Percentiles rank a stretch among this genome's conserved stretches.
Conservation (phyloP, 2,329 filamentous ascomycete species). For the Microdochium nivale region DNA sequence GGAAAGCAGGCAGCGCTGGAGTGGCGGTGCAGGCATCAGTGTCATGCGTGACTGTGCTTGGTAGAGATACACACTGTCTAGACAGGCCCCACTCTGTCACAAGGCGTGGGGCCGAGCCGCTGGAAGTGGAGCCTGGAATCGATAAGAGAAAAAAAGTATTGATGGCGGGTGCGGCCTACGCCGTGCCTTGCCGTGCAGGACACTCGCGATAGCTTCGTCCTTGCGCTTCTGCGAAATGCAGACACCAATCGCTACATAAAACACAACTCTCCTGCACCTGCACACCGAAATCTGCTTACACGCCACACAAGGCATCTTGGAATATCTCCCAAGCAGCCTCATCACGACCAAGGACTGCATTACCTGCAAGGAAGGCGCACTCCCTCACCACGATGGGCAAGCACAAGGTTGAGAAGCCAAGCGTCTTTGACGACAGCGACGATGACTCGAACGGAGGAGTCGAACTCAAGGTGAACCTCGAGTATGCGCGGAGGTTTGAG, state of each 20-base stretch:
- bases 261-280: not conserved
- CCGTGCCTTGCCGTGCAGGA: not conserved
- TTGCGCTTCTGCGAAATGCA: not conserved
- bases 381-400: conserved; percentile 1
- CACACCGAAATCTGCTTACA: too few relatives aligned
- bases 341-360: not conserved
- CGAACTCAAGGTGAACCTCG: conserved; percentile 75
- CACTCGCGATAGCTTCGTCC: not conserved
- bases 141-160: conserved; percentile 1
- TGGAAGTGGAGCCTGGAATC: not conserved
- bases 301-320: not conserved
- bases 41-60: not conserved
- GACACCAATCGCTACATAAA: not conserved
- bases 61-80: not conserved
- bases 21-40: not conserved
- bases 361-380: conserved; percentile 18
- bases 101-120: not conserved
- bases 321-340: not conserved
- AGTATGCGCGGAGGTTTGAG: conserved; percentile 84
- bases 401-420: conserved; percentile 26
- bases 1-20: not conserved
- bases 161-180: not conserved
- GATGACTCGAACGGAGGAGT: conserved; percentile 36
- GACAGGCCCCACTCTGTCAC: not conserved
- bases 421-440: conserved; percentile 47